Conservation (phyloP, 257 asterid species). For the Solanum sitiens region DNA sequence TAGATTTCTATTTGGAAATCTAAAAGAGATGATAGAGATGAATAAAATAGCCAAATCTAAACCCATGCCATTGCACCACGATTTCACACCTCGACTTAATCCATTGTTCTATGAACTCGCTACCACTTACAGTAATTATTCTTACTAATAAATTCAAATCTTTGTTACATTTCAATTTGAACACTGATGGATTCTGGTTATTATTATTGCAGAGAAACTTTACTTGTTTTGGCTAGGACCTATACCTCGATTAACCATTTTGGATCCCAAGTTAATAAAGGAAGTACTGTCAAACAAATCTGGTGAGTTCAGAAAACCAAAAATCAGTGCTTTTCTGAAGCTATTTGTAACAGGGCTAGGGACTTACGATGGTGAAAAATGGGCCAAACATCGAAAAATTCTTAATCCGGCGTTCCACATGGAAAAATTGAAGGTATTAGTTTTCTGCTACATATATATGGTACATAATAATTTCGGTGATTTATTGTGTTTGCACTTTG, state of each 20-base stretch:
- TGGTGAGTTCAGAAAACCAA: slow-evolving; percentile 1
- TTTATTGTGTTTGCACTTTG: background rate
- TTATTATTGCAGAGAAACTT: background rate
- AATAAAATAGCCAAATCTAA: slow-evolving; percentile 9
- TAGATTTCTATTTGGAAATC: slow-evolving; percentile 15
- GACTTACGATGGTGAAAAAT: slow-evolving; percentile 28
- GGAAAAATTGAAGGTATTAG: slow-evolving; percentile 16
- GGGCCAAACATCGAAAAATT: slow-evolving; percentile 19
- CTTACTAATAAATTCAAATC: background rate
- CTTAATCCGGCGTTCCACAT: slow-evolving; percentile 28
- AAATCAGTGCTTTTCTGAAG: slow-evolving; percentile 1
- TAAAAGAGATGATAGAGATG: background rate
- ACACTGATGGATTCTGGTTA: background rate
- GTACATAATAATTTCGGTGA: no score
- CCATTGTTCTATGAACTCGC: slow-evolving; percentile 8
- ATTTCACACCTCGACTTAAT: slow-evolving; percentile 3
- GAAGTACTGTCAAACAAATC: slow-evolving; percentile 4
- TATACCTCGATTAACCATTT: slow-evolving; percentile 5
- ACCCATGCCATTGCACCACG: slow-evolving; percentile 18
- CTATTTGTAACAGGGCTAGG: slow-evolving; percentile 17
- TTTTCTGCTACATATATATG: background rate
- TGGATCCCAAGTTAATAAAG: slow-evolving; percentile 13
- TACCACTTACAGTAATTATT: slow-evolving; percentile 7
- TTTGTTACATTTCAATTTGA: background rate
- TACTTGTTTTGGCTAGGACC: slow-evolving; percentile 1